Percentiles rank a stretch among this genome's conserved stretches.
Evolutionary conservation across 164 flowering plant genomes (phyloP).

Genomic region (Saururus chinensis): DNA sequence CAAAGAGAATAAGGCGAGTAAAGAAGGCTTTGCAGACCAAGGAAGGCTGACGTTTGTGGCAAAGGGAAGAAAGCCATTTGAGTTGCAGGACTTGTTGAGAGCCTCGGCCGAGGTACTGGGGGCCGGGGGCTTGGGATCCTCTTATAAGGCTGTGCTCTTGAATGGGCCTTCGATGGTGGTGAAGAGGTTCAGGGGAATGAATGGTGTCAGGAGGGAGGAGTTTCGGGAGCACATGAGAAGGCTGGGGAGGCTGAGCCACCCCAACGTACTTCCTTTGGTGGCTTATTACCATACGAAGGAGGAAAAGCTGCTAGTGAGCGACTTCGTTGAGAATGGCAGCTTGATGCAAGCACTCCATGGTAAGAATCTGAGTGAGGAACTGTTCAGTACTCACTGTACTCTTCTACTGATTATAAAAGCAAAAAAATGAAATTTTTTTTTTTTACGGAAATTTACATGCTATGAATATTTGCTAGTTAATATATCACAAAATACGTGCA

Average conservation of each 20-base stretch:
- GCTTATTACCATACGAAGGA: constrained; percentile 73
- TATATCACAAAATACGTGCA: no score
- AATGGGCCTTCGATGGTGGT: constrained; percentile 56
- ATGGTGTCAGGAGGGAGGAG: constrained; percentile 56
- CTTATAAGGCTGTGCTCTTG: constrained; percentile 56
- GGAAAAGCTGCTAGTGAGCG: constrained; percentile 68
- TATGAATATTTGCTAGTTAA: no score
- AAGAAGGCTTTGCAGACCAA: not conserved
- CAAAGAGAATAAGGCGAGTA: constrained; percentile 6
- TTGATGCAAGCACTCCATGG: constrained; percentile 71
- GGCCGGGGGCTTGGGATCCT: constrained; percentile 60
- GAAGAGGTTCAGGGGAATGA: constrained; percentile 80
- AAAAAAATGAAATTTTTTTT: no score
- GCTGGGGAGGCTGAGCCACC: constrained; percentile 55
- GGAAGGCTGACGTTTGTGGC: constrained; percentile 42
- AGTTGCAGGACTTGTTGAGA: constrained; percentile 57
- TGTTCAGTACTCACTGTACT: no score
- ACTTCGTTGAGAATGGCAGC: constrained; percentile 52
- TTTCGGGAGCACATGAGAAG: constrained; percentile 84
- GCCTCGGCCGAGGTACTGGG: constrained; percentile 80
- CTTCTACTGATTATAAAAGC: no score
- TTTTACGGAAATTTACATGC: no score
- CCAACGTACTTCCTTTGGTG: constrained; percentile 61
- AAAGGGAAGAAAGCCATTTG: constrained; percentile 48
- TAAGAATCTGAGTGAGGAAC: constrained; percentile 6